Base-by-base conservation (phyloP, 768 basidiomycete genomes). In the Sarcodon aspratus region DNA sequence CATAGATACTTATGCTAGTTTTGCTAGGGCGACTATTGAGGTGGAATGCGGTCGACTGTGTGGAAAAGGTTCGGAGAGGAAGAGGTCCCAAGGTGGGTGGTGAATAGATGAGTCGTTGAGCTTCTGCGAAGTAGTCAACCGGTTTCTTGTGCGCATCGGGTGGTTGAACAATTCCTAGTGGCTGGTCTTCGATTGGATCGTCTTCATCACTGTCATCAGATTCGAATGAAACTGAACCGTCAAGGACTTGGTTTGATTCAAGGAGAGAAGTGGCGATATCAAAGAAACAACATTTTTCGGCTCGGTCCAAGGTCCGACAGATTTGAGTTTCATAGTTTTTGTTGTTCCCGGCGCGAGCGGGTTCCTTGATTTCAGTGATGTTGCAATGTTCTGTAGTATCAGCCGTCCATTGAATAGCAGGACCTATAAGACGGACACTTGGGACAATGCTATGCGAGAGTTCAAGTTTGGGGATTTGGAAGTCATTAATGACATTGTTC, bases 391-490 rank as follows among this genome's bases (percentile, higher is more conserved):
- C 63, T 10, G 62, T 66, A 10, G 59, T 49, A 52, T 71, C 63
- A 0, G 63, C 61, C 43, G 66, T 63, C 60, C 61, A 67, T 44
- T 72, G 65, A 6, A 60, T 56, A 3, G 63, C 47, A 6, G 54
- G 32, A 35, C 3, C 45, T 43, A 13, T 65, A 65, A 46, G 57
- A 66, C 0, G 46, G 15, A 71, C 59, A 37, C 36, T 37, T 37
- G 36, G 10, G 36, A 37, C 36, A 15, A 37, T 15, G 36, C 60
- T 65, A 15, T 69, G 67, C 18, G 69, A 51, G 12, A 67, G 53
- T 46, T 69, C 66, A 8, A 71, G 62, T 52, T 75, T 15, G 10
- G 10, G 10, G 10, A 10, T 15, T 37, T 37, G 10, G 36, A 37
- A 37, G 36, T 37, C 10, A 37, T 10, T 10, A 15, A 37, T 37